Percentiles rank a stretch among this genome's conserved stretches.
Conservation (phyloP, 2,329 filamentous ascomycete genomes). For the Cyphellophora attinorum region DNA sequence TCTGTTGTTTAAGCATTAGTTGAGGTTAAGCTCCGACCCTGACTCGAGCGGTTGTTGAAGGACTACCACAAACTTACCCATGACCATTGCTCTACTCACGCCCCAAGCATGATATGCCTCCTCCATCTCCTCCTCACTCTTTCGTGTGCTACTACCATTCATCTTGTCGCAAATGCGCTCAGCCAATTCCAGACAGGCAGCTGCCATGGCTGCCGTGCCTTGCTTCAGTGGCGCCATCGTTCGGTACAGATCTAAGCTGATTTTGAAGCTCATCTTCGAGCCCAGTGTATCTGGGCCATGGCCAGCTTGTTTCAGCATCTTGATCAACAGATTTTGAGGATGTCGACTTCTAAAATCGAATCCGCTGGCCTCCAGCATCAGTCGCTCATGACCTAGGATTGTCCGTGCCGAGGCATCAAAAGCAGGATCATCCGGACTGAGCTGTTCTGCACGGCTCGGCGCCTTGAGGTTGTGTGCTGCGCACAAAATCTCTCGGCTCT, state of each 20-base stretch:
- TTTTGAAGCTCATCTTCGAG: conserved; percentile 63
- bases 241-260: conserved; percentile 82
- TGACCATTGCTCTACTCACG: conserved; percentile 35
- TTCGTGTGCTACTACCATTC: conserved; percentile 21
- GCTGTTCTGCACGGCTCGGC: conserved; percentile 50
- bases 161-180: conserved; percentile 61
- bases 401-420: conserved; percentile 72
- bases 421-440: conserved; percentile 74
- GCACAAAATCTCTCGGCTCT: conserved; percentile 84
- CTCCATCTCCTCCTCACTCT: conserved; percentile 37
- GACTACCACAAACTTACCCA: conserved; percentile 37
- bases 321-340: conserved; percentile 75
- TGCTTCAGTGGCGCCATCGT: conserved; percentile 91
- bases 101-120: conserved; percentile 42
- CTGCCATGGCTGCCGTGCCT: conserved; percentile 72
- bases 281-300: conserved; percentile 45
- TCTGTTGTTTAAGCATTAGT: conserved; percentile 45
- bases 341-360: conserved; percentile 91
- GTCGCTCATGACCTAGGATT: conserved; percentile 80
- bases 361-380: conserved; percentile 83
- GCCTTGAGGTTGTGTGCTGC: conserved; percentile 79
- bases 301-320: conserved; percentile 57
- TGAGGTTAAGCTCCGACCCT: too few relatives aligned
- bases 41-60: too few relatives aligned
- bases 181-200: conserved; percentile 73